phyloP scores from a whole-genome alignment of 2,329 filamentous ascomycete genomes.

The Neurospora crassa region DNA sequence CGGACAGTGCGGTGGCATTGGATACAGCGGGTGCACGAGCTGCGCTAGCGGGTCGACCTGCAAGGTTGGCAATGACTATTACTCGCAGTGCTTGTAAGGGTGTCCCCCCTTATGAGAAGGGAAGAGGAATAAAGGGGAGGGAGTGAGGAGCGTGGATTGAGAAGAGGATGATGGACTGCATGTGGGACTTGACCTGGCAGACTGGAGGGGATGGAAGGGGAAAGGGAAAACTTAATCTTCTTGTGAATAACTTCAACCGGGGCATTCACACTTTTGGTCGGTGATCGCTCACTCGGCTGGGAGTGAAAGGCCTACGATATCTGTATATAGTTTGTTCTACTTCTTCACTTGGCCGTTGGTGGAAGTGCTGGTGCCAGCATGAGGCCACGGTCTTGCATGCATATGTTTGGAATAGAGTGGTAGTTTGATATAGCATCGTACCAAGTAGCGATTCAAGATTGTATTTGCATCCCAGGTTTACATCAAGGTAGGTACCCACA shows the following conservation, averaged over 20 bases:
- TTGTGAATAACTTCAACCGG: background rate
- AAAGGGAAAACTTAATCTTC: background rate
- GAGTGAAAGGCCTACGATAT: background rate
- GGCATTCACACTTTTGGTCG: background rate
- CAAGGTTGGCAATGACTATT: constrained; percentile 22
- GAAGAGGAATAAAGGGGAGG: too few relatives aligned
- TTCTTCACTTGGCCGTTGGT: background rate
- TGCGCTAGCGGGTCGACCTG: constrained; percentile 26
- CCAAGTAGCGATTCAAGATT: background rate
- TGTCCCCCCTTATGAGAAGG: too few relatives aligned
- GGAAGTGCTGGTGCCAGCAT: background rate
- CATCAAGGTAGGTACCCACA: too few relatives aligned
- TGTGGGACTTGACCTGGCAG: too few relatives aligned
- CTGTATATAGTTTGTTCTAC: background rate
- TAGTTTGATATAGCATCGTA: background rate
- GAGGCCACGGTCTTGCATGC: background rate
- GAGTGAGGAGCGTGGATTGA: too few relatives aligned
- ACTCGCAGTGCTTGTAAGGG: constrained; percentile 24
- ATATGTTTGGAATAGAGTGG: background rate
- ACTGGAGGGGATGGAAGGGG: background rate
- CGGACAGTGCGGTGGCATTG: constrained; percentile 28
- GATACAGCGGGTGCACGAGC: constrained; percentile 24
- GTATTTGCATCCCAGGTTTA: background rate
- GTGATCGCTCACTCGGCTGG: background rate
- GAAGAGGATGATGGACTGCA: too few relatives aligned